Evolutionary conservation across 768 basidiomycete genomes (phyloP).

Genomic region (Dacryopinax spathularia): DNA sequence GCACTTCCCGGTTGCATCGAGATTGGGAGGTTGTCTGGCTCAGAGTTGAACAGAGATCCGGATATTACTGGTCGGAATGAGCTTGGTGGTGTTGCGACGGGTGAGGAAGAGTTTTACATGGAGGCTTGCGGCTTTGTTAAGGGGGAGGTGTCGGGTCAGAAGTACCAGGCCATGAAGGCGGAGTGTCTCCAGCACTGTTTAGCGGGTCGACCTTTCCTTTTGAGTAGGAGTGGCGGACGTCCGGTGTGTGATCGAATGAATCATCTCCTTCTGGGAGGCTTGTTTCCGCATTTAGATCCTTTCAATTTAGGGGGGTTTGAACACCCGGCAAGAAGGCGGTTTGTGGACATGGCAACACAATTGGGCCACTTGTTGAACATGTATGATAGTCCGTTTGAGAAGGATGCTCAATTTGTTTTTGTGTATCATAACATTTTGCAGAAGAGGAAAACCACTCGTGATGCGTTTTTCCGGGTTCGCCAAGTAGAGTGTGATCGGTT

Average conservation of each 20-base stretch:
- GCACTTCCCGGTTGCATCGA: neutral
- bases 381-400: neutral
- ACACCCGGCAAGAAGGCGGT: neutral
- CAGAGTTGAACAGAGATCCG: neutral
- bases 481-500: neutral
- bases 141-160: neutral
- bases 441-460: neutral
- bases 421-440: neutral
- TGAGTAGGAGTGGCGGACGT: neutral
- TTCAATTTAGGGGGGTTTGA: neutral
- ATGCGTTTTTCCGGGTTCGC: neutral
- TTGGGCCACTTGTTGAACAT: neutral
- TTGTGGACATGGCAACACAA: neutral
- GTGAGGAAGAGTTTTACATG: neutral
- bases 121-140: neutral
- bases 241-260: neutral
- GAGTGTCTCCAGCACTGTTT: neutral
- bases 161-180: neutral
- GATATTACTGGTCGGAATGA: neutral
- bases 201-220: neutral
- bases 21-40: neutral
- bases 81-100: neutral
- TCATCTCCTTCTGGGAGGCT: neutral
- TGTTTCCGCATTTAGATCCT: neutral
- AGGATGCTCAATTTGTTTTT: neutral